These are phyloP conservation scores for Aspergillus carlsbadensis DNA, from an alignment of 495 filamentous ascomycete genomes.

Conservation along the genomic window DNA sequence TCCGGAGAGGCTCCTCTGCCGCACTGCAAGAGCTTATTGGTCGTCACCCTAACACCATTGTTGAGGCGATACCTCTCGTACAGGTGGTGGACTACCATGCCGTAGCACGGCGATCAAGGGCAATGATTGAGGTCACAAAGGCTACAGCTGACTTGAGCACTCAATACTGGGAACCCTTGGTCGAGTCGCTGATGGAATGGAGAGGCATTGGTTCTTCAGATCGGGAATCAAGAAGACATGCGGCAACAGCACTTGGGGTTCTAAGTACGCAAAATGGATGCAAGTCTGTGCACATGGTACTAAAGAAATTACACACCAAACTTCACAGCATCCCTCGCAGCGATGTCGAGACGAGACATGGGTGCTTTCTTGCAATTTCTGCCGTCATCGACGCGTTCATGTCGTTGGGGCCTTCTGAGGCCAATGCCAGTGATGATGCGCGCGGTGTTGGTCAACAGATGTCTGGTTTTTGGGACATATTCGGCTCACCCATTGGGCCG, in stretches of 20 bases:
- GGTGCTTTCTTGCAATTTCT: conserved; percentile 62
- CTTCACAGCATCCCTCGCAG: conserved; percentile 50
- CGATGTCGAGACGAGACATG: conserved; percentile 68
- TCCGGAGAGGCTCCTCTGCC: conserved; percentile 86
- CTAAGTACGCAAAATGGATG: conserved; percentile 44
- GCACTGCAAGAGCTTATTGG: conserved; percentile 94
- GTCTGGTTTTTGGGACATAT: conserved; percentile 40
- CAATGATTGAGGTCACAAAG: conserved; percentile 71
- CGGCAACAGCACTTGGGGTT: conserved; percentile 65
- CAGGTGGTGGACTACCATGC: conserved; percentile 92
- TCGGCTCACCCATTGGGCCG: conserved; percentile 34
- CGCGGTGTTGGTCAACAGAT: conserved; percentile 25
- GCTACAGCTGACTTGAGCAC: conserved; percentile 60
- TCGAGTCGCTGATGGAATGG: conserved; percentile 78
- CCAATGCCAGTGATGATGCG: conserved; percentile 14
- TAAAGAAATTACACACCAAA: conserved; percentile 42
- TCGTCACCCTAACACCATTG: conserved; percentile 80
- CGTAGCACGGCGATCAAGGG: conserved; percentile 80
- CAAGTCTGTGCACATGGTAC: conserved; percentile 30
- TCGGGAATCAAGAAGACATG: conserved; percentile 65
- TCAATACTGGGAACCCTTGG: conserved; percentile 68
- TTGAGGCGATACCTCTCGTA: conserved; percentile 77
- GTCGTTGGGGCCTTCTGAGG: conserved; percentile 11
- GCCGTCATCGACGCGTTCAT: conserved; percentile 37
- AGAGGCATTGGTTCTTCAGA: conserved; percentile 80